phyloP scores from a whole-genome alignment of 2,329 filamentous ascomycete species.

The Mycogone perniciosa region DNA sequence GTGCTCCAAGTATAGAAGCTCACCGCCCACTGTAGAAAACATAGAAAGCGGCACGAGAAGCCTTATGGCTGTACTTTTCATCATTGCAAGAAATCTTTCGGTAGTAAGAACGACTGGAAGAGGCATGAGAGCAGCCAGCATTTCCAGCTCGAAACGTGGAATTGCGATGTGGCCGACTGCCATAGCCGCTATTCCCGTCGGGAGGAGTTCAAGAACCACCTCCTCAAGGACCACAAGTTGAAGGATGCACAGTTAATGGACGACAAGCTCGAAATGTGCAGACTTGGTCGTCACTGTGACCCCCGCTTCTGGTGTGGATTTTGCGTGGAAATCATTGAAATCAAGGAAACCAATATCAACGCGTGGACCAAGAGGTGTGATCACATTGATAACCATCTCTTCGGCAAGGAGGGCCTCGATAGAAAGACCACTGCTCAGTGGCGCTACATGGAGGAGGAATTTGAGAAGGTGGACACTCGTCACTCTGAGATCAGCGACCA shows the following conservation, averaged over 20 bases:
- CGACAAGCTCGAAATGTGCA: conserved; percentile 44
- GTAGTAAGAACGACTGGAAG: conserved; percentile 94
- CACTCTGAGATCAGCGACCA: background rate
- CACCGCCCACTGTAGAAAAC: conserved; percentile 55
- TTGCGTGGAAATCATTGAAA: conserved; percentile 53
- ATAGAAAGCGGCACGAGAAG: conserved; percentile 71
- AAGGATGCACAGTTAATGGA: conserved; percentile 25
- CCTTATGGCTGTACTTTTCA: conserved; percentile 77
- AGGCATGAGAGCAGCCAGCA: conserved; percentile 81
- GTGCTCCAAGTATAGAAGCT: conserved; percentile 10
- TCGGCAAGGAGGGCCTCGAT: conserved; percentile 37
- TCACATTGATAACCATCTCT: conserved; percentile 71
- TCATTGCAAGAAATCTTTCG: conserved; percentile 65
- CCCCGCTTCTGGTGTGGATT: conserved; percentile 83
- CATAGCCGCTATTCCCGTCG: conserved; percentile 51
- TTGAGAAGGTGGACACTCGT: background rate
- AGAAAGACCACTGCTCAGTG: conserved; percentile 50
- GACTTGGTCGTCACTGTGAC: conserved; percentile 59
- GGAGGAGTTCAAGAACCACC: conserved; percentile 56
- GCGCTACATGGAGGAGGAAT: conserved; percentile 33
- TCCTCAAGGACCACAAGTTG: conserved; percentile 45
- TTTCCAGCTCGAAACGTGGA: conserved; percentile 64
- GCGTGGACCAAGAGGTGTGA: conserved; percentile 54
- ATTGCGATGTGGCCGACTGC: conserved; percentile 55
- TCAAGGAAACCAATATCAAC: conserved; percentile 33